Evolutionary conservation across 331 rosid species (phyloP), one percentile per base, ranked within the genome.

Genomic region (Acacia pycnantha): DNA sequence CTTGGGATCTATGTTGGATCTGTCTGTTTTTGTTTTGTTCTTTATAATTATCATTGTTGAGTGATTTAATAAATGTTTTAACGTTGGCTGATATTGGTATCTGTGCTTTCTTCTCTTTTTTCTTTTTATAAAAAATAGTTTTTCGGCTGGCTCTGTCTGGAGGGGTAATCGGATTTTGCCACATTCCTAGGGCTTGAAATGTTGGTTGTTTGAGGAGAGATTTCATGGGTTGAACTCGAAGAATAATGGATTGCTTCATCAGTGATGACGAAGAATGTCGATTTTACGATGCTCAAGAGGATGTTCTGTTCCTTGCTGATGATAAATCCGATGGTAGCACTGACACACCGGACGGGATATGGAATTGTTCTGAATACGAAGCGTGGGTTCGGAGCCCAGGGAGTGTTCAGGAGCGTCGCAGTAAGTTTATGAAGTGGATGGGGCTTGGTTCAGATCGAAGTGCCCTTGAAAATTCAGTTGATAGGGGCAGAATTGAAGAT

Each of bases 1-100:
- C 85, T 92, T 92, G 99, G 94, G 95, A 92, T 92, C 98, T 91
- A 94, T 91, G 94, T 90, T 89, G 90, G 94, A 94, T 91, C 94
- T 78, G 85, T 90, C 83, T 89, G 80, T 79, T 88, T 89, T 84
- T 88, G 91, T 90, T 88, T 76, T 77, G 62, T 81, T 82, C 43
- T 76, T 66, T 89, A 66, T 81, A 81, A 68, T 85, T 79, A 35
- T 74, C 79, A 22, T 85, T 79, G 59, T 73, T 84, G 77, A 65
- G 84, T 89, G 71, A 50, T 82, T 91, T 76, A 74, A 19, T 70
- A 27, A 85, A 77, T 83, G 82, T 85, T 86, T 86, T 82, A 78
- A 22, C 79, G 50, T 81, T 80, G 59, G 78, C 91, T 91, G 88
- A 90, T 93, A 87, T 90, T 81, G 91, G 89, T 67, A 90, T 89